phyloP scores from a whole-genome alignment of 257 asterid species.

The Fraxinus americana region DNA sequence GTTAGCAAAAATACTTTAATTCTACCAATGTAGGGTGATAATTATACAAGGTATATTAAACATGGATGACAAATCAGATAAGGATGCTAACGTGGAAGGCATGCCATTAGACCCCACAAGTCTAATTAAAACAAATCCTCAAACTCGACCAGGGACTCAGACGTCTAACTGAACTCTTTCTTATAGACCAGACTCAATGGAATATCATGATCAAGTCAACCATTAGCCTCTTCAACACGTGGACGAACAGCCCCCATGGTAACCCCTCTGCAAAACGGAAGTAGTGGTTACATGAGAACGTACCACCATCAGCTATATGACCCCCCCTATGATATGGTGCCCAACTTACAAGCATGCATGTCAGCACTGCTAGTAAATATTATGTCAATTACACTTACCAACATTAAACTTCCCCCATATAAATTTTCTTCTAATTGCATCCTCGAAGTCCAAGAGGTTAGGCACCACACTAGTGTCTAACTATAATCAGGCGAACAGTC shows the following conservation, averaged over 20 bases:
- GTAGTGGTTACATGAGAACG: not conserved
- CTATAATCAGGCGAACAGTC: not conserved
- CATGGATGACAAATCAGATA: too few relatives aligned
- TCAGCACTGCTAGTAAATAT: not conserved
- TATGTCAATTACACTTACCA: not conserved
- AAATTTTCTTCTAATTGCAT: not conserved
- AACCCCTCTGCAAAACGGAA: constrained; percentile 2
- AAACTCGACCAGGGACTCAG: not conserved
- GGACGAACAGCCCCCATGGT: not conserved
- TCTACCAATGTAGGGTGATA: too few relatives aligned
- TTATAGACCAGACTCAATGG: not conserved
- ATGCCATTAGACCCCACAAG: not conserved
- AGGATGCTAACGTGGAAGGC: too few relatives aligned
- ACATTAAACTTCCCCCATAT: not conserved
- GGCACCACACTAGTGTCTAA: not conserved
- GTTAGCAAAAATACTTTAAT: too few relatives aligned
- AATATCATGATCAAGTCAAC: not conserved
- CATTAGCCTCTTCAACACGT: not conserved
- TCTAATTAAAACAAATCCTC: not conserved
- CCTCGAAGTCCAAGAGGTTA: not conserved
- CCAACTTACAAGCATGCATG: not conserved
- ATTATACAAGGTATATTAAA: too few relatives aligned
- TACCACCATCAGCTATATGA: not conserved
- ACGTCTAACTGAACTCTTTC: not conserved
- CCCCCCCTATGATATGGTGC: not conserved